Conservation (phyloP, 2,329 filamentous ascomycete species). For the Fusarium sp. region DNA sequence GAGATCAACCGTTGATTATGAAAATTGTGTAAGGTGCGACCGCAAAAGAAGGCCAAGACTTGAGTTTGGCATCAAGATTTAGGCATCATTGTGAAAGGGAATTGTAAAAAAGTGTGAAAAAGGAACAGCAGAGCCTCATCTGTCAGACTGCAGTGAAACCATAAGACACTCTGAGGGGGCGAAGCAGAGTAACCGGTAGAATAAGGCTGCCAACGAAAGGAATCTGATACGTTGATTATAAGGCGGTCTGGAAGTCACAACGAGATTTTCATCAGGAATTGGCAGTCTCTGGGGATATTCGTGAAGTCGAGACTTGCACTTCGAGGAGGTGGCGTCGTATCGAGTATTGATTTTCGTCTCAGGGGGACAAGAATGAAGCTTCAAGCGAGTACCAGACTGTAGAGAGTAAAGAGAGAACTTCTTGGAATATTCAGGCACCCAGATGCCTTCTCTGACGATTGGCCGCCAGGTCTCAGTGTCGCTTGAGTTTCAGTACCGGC, state of each 20-base stretch:
- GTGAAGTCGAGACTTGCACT: not conserved
- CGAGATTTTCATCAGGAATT: fast-evolving
- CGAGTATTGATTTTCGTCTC: not conserved
- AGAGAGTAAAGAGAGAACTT: not conserved
- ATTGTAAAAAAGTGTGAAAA: not conserved
- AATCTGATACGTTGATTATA: not conserved
- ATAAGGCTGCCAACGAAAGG: not conserved
- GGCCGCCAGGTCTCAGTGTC: not conserved
- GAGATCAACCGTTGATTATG: not conserved
- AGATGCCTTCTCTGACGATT: not conserved
- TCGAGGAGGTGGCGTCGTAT: not conserved
- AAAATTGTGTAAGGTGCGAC: constrained; percentile 9
- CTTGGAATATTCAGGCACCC: fast-evolving
- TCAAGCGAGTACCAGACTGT: fast-evolving
- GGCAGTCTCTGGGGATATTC: not conserved
- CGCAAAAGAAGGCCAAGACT: not conserved
- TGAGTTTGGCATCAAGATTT: not conserved
- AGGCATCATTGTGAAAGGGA: not conserved
- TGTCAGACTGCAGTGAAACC: constrained; percentile 10
- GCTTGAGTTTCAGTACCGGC: not conserved
- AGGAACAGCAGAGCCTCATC: constrained; percentile 29
- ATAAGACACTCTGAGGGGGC: constrained; percentile 1
- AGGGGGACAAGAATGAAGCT: fast-evolving
- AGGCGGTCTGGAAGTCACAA: not conserved
- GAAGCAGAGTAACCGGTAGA: constrained; percentile 9